phyloP scores from a whole-genome alignment of 83 land plant genomes.

The Picea engelmannii region DNA sequence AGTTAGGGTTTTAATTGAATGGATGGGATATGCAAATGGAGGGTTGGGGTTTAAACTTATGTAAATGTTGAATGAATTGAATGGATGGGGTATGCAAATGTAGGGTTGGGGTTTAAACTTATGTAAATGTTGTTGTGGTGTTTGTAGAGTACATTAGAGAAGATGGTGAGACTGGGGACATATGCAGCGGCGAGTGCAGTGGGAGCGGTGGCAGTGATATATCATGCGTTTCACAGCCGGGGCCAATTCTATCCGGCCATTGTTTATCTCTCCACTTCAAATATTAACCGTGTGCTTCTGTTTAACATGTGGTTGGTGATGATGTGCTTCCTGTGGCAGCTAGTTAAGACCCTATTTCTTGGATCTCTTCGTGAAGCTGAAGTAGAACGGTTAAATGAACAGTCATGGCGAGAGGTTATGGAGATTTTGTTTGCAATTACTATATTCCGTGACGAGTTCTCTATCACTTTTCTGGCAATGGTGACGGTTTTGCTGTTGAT shows the following conservation, averaged over 20 bases:
- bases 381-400: slow-evolving; percentile 96
- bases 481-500: slow-evolving; percentile 83
- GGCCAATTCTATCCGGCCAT: slow-evolving; percentile 94
- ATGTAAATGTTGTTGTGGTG: neutral
- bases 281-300: slow-evolving; percentile 84
- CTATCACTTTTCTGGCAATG: slow-evolving; percentile 85
- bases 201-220: slow-evolving; percentile 62
- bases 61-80: neutral
- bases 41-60: too few species aligned
- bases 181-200: slow-evolving; percentile 80
- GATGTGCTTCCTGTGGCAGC: slow-evolving; percentile 84
- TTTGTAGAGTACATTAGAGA: neutral
- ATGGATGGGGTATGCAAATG: too few species aligned
- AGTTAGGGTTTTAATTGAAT: too few species aligned
- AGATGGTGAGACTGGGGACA: slow-evolving; percentile 78
- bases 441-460: slow-evolving; percentile 90
- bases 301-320: slow-evolving; percentile 89
- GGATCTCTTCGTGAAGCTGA: slow-evolving; percentile 93
- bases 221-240: slow-evolving; percentile 90
- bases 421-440: slow-evolving; percentile 95
- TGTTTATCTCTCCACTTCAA: slow-evolving; percentile 91
- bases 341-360: slow-evolving; percentile 74
- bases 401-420: slow-evolving; percentile 94
- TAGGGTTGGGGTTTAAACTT: too few species aligned
- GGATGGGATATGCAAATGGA: too few species aligned